Evolutionary conservation across 1,284 basidiomycete genomes (phyloP), one percentile per base, ranked within the genome.

Genomic region (Anthracocystis panici-leucophaei): DNA sequence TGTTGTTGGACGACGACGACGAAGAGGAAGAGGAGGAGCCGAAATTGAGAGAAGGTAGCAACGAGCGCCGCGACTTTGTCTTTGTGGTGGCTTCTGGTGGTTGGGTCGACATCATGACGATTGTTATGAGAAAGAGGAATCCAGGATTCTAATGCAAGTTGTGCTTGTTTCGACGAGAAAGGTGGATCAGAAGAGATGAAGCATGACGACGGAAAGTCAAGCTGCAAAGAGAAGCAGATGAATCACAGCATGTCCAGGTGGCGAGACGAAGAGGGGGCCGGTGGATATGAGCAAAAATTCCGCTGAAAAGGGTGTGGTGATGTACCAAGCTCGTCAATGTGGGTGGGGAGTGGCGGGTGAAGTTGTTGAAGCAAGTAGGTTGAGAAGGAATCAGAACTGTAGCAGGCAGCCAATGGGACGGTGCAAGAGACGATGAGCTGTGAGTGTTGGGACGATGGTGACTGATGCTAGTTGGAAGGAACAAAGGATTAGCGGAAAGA

Each of bases 1-100:
- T 21, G 18, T 41, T 58, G 27, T 38, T 38, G 31, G 31, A 33
- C 12, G 65, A 50, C 12, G 65, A 50, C 31, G 61, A 66, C 20
- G 53, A 42, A 8, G 59, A 41, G 25, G 60, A 58, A 3, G 56
- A 59, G 14, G 67, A 67, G 11, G 58, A 58, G 14, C 54, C 65
- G 44, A 74, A 65, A 35, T 56, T 57, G 61, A 73, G 62, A 14
- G 71, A 65, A 20, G 65, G 65, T 2, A 74, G 56, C 23, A 65
- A 40, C 9, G 60, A 68, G 12, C 71, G 57, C 11, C 71, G 53
- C 29, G 71, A 61, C 27, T 65, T 74, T 41, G 57, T 38, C 50
- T 74, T 68, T 27, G 62, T 50, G 16, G 49, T 23, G 11, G 71
- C 48, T 41, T 74, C 65, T 65, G 65, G 58, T 12, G 65, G 52